Evolutionary conservation across 306 rosid genomes (phyloP).

Genomic region (Pterocarpus macrocarpus): DNA sequence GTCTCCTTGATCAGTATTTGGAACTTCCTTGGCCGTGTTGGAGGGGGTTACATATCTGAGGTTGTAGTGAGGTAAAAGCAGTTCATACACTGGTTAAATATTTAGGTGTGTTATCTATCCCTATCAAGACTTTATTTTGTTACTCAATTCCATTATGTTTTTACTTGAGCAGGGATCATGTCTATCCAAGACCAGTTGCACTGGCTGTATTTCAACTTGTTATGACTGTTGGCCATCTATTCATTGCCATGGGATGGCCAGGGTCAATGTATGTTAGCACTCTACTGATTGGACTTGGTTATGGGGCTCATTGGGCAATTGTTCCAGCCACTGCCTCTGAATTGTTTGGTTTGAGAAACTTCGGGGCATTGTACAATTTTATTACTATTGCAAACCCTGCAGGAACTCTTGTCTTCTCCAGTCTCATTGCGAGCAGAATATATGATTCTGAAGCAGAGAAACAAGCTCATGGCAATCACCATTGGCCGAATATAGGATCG

Average conservation of each 20-base stretch:
- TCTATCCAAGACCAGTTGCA: conserved; percentile 81
- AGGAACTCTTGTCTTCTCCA: conserved; percentile 81
- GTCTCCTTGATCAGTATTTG: conserved; percentile 94
- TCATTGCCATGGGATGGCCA: conserved; percentile 86
- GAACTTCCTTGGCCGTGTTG: conserved; percentile 98
- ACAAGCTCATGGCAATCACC: conserved; percentile 66
- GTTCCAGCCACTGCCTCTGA: conserved; percentile 98
- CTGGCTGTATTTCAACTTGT: conserved; percentile 82
- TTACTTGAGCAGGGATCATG: conserved; percentile 70
- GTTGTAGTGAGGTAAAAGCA: conserved; percentile 72
- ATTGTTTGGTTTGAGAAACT: conserved; percentile 87
- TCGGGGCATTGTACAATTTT: conserved; percentile 93
- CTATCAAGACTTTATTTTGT: not conserved
- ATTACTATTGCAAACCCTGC: conserved; percentile 84
- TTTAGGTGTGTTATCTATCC: not conserved
- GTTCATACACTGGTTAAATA: conserved; percentile 13
- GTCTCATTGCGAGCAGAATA: conserved; percentile 81
- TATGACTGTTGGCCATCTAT: conserved; percentile 82
- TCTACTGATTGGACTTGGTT: conserved; percentile 82
- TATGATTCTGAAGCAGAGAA: conserved; percentile 88
- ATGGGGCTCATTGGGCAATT: conserved; percentile 96
- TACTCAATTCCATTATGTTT: conserved; percentile 34
- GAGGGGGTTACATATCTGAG: conserved; percentile 94
- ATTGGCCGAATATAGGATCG: conserved; percentile 52
- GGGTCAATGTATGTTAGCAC: conserved; percentile 88